A percentile compares a stretch with the other conserved stretches of the same genome.
phyloP scores from a whole-genome alignment of 306 rosid genomes.

The Lathyrus aphaca region DNA sequence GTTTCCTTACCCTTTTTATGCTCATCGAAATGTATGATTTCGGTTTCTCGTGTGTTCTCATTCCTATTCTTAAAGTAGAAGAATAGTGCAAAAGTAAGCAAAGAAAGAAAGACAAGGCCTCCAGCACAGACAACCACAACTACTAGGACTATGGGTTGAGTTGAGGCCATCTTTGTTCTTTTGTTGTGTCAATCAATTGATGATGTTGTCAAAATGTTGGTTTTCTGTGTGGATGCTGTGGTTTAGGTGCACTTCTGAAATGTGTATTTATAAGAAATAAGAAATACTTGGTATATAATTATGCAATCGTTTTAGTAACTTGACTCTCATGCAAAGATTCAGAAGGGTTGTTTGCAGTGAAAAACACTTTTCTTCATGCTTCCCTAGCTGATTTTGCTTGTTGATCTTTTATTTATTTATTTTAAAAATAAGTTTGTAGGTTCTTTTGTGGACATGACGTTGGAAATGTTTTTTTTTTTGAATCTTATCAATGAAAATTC shows the following conservation, averaged over 20 bases:
- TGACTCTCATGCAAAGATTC: slow-evolving; percentile 71
- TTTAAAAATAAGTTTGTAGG: neutral
- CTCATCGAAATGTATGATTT: slow-evolving; percentile 60
- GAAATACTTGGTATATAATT: slow-evolving; percentile 23
- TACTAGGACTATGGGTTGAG: slow-evolving; percentile 54
- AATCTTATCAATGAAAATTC: no score
- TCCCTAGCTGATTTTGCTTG: slow-evolving; percentile 34
- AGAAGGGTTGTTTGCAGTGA: slow-evolving; percentile 61
- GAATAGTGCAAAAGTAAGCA: slow-evolving; percentile 62
- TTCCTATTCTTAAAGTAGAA: slow-evolving; percentile 56
- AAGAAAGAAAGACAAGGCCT: slow-evolving; percentile 56
- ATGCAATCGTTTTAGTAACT: slow-evolving; percentile 48
- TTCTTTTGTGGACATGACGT: neutral
- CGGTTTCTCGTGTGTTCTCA: slow-evolving; percentile 52
- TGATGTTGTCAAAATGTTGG: neutral
- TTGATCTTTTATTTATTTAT: slow-evolving; percentile 26
- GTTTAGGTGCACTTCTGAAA: slow-evolving; percentile 39
- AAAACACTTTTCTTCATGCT: slow-evolving; percentile 54
- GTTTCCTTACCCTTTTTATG: slow-evolving; percentile 56
- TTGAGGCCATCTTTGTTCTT: slow-evolving; percentile 52
- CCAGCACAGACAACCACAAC: slow-evolving; percentile 64
- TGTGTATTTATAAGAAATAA: slow-evolving; percentile 38
- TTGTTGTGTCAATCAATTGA: neutral
- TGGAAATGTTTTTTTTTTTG: neutral
- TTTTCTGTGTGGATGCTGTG: slow-evolving; percentile 26